phyloP scores from a whole-genome alignment of 176 grass and related monocot genomes.

The Tillandsia leiboldiana region DNA sequence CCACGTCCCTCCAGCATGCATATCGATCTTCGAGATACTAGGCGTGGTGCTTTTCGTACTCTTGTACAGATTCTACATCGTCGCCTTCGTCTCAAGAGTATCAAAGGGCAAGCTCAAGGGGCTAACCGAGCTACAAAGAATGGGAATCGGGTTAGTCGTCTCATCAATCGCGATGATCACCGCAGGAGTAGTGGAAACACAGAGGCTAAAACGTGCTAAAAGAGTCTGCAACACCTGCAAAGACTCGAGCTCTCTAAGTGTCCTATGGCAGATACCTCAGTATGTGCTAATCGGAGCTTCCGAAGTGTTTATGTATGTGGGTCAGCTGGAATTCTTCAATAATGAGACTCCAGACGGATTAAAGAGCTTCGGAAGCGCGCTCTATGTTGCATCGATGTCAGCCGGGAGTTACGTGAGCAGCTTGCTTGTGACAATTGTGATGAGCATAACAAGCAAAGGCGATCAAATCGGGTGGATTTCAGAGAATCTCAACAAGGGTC shows the following conservation, averaged over 20 bases:
- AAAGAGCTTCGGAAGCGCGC: constrained; percentile 52
- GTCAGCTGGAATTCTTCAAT: constrained; percentile 73
- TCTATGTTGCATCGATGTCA: constrained; percentile 56
- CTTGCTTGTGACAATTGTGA: constrained; percentile 37
- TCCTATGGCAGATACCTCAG: constrained; percentile 69
- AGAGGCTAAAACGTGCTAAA: constrained; percentile 21
- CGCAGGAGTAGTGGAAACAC: constrained; percentile 35
- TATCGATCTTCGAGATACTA: constrained; percentile 38
- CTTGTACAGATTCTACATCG: constrained; percentile 32
- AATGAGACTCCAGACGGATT: constrained; percentile 41
- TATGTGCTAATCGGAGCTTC: constrained; percentile 59
- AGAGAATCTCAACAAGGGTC: constrained; percentile 52
- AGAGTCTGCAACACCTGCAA: background rate
- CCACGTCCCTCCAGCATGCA: constrained; percentile 23
- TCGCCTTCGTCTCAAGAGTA: constrained; percentile 11
- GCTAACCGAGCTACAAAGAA: constrained; percentile 46
- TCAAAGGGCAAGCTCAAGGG: constrained; percentile 10
- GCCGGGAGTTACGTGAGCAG: constrained; percentile 39
- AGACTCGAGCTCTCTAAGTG: constrained; percentile 15
- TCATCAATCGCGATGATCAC: constrained; percentile 30
- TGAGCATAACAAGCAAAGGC: constrained; percentile 20
- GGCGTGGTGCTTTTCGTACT: constrained; percentile 33
- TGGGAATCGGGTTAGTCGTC: constrained; percentile 39
- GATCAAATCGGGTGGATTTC: constrained; percentile 41
- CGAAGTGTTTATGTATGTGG: constrained; percentile 68